A percentile compares a stretch with the other conserved stretches of the same genome.
These are phyloP conservation scores for Papiliotrema terrestris DNA, from an alignment of 1,284 basidiomycete species.

Conservation along the genomic window DNA sequence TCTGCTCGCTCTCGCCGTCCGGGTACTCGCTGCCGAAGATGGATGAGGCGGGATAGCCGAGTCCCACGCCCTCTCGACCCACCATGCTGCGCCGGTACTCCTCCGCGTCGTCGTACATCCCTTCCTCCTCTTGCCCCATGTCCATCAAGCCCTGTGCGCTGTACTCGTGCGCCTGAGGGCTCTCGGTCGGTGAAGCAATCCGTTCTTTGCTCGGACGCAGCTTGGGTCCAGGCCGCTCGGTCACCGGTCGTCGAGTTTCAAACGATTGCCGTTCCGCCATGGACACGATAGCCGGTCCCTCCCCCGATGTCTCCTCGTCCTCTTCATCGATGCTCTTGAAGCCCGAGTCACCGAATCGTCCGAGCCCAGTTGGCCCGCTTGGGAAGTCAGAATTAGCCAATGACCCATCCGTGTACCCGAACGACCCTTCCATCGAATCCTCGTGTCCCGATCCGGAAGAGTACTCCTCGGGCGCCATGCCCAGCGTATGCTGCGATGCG, in stretches of 20 bases:
- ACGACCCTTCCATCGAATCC: conserved; percentile 8
- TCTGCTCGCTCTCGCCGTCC: conserved; percentile 5
- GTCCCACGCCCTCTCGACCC: conserved; percentile 13
- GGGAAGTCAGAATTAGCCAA: conserved; percentile 7
- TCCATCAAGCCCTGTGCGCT: conserved; percentile 18
- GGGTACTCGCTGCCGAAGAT: conserved; percentile 38
- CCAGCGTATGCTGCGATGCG: conserved; percentile 24
- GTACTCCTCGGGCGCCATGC: conserved; percentile 31
- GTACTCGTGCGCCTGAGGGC: conserved; percentile 1
- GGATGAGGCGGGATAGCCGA: conserved; percentile 39
- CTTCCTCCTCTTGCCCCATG: conserved; percentile 10
- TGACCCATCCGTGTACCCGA: conserved; percentile 13
- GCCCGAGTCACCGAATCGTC: conserved; percentile 33
- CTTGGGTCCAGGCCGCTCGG: conserved; percentile 16
- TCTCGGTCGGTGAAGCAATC: conserved; percentile 17
- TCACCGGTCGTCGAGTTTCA: conserved; percentile 31
- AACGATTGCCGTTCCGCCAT: conserved; percentile 40
- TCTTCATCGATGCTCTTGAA: conserved; percentile 40
- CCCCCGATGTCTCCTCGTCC: conserved; percentile 36
- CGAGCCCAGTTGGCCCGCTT: conserved; percentile 25
- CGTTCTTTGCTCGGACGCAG: conserved; percentile 30
- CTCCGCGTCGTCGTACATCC: conserved; percentile 40
- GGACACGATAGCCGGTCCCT: conserved; percentile 35
- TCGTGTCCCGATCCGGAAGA: conserved; percentile 19
- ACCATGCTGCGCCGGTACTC: conserved; percentile 24